A percentile compares a stretch with the other conserved stretches of the same genome.
These are phyloP conservation scores for Cercospora sojina DNA, from an alignment of 2,329 filamentous ascomycete species.

Conservation along the genomic window DNA sequence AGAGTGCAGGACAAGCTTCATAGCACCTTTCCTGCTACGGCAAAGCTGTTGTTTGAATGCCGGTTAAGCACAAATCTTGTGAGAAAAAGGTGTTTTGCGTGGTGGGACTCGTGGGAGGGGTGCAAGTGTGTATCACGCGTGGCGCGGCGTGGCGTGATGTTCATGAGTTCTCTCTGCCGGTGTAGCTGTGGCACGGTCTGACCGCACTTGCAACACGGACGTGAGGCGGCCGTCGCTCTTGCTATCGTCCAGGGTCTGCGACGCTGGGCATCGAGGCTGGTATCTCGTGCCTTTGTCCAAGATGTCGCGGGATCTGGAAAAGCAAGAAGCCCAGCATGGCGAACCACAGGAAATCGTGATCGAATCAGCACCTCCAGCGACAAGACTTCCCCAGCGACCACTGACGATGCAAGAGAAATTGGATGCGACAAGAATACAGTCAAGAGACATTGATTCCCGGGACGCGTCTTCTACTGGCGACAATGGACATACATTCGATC, in stretches of 20 bases:
- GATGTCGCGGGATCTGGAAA: slow-evolving; percentile 27
- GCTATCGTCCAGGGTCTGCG: background rate
- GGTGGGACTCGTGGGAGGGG: background rate
- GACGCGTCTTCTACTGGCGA: slow-evolving; percentile 15
- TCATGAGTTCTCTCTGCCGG: background rate
- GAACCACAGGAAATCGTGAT: slow-evolving; percentile 25
- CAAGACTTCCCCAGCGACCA: slow-evolving; percentile 26
- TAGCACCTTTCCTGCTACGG: background rate
- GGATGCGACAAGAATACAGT: slow-evolving; percentile 26
- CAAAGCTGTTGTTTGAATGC: background rate
- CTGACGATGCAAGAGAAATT: slow-evolving; percentile 35
- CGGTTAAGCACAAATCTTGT: slow-evolving; percentile 3
- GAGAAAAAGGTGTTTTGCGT: slow-evolving; percentile 6
- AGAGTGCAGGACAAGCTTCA: slow-evolving; percentile 6
- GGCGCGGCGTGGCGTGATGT: background rate
- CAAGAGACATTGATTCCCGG: slow-evolving; percentile 27
- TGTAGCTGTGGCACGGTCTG: background rate
- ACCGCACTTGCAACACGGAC: background rate
- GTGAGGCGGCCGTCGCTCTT: background rate
- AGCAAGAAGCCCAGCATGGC: slow-evolving; percentile 25
- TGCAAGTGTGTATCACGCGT: background rate
- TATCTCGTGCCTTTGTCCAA: background rate
- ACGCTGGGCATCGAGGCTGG: background rate
- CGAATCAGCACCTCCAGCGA: background rate
- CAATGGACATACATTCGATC: background rate